Evolutionary conservation across 306 rosid genomes (phyloP), one percentile per base, ranked within the genome.

Genomic region (Canavalia ensiformis): DNA sequence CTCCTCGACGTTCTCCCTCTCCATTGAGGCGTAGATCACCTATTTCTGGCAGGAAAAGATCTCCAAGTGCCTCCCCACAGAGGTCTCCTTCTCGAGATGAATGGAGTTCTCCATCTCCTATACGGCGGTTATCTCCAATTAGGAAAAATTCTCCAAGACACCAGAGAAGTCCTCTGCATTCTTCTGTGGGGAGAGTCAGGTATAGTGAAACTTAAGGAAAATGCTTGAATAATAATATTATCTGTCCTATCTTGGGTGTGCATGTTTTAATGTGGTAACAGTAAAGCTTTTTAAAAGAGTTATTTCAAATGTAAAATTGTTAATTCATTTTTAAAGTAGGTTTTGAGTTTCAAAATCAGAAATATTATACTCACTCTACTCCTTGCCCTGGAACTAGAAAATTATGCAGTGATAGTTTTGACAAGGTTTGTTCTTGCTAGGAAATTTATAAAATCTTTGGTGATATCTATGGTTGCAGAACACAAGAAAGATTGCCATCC

Each of bases 171-270:
- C 87, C 79, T 39, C 6, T 78, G 77, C 90, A 73, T 64, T 85
- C 95, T 75, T 87, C 90, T 11, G 51, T 72, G 69, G 92, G 71
- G 56, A 87, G 80, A 81, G 83, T 56, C 83, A 94, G 97, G 97
- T 94, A 84, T 69, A 47, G 44, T 7, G 35, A 9, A 10, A 47
- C 72, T 57, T 41, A 35, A 42, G 9, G 49, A 59, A 18, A 51
- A 51, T 75, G 65, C 51, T 76, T 66, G 54, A 73, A 79, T 44
- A 28, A 33, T 30, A 4, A 81, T 63, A 42, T 81, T 52, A 41
- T 72, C 30, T 64, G 55, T 46, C 50, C 70, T 72, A 41, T 70
- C 71, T 76, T 2, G 6, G 77, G 39, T 13, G 62, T 72, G 58
- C 33, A 39, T 64, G n/a, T 71, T 85, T 64, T 62, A 37, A 58